Evolutionary conservation across 495 filamentous ascomycete genomes (phyloP), one percentile per base, ranked within the genome.

Genomic region (Podospora pseudocomata): DNA sequence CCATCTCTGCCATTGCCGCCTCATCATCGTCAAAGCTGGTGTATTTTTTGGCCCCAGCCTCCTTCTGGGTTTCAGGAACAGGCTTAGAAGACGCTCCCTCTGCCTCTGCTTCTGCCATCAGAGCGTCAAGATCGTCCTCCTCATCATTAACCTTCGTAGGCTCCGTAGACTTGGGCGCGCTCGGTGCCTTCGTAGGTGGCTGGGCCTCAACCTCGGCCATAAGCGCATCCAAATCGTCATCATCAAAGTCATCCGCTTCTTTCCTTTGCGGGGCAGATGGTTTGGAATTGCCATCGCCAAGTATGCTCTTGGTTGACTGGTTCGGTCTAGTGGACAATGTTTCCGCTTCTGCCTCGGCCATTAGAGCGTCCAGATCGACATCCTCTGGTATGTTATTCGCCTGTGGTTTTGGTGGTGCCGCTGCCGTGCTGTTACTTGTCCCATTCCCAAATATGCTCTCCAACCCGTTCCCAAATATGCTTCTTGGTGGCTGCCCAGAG

Each of bases 1-100:
- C 86, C 82, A 92, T 86, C 66, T 85, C 88, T 28, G 83, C 88
- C 87, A 91, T 88, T 4, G 83, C 88, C 62, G 87, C 89, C 80
- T 90, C 85, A 18, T 75, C 67, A 20, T 78, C 71, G 60, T 71
- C 59, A 49, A 63, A 55, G 44, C 16, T 26, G 2, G 30, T 13
- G n/a, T 32, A 27, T 23, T 64, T 60, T 18, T 63, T 28, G 16
- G 23, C 49, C 62, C 49, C n/a, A 55, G 55, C 16, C 39, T 72
- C 6, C 39, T 67, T 7, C 19, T 16, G n/a, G 4, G 26, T 13
- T 59, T 71, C 18, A 20, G 55, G 55, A 5, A 3, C 18, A 20
- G 65, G 3, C 71, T 59, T 59, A n/a, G 60, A 2, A 16, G 30
- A 19, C 11, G 23, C 39, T 39, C 30, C 32, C 34, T 71, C 68